Evolutionary conservation across 257 asterid species (phyloP).

Genomic region (Nicotiana attenuata): DNA sequence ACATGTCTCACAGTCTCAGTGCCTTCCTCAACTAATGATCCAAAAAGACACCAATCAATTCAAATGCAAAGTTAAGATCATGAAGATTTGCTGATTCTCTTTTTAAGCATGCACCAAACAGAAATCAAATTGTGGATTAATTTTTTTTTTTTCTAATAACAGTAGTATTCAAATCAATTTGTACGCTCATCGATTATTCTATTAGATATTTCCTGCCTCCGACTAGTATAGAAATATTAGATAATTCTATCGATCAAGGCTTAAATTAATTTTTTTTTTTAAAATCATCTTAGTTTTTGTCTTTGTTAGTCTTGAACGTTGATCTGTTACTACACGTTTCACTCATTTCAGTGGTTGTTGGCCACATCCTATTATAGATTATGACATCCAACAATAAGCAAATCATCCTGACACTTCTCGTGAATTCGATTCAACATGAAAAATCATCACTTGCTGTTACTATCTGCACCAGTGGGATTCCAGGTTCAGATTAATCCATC

Average conservation of each 20-base stretch:
- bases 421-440: neutral
- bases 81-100: neutral
- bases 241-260: no score
- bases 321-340: no score
- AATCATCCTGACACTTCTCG: neutral
- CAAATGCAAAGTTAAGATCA: neutral
- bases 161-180: no score
- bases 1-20: neutral
- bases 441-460: neutral
- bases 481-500: neutral
- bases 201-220: no score
- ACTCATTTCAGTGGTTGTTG: no score
- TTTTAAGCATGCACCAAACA: neutral
- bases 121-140: neutral
- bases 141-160: neutral
- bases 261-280: no score
- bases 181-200: no score
- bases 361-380: neutral
- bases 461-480: neutral
- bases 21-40: neutral
- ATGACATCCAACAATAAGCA: neutral
- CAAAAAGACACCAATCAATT: neutral
- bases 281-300: no score
- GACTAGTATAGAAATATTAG: no score
- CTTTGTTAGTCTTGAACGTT: no score